Percentiles rank a stretch among this genome's conserved stretches.
These are phyloP conservation scores for Irineochytrium annulatum DNA, from an alignment of 192 early-diverging fungal genomes.

Conservation along the genomic window DNA sequence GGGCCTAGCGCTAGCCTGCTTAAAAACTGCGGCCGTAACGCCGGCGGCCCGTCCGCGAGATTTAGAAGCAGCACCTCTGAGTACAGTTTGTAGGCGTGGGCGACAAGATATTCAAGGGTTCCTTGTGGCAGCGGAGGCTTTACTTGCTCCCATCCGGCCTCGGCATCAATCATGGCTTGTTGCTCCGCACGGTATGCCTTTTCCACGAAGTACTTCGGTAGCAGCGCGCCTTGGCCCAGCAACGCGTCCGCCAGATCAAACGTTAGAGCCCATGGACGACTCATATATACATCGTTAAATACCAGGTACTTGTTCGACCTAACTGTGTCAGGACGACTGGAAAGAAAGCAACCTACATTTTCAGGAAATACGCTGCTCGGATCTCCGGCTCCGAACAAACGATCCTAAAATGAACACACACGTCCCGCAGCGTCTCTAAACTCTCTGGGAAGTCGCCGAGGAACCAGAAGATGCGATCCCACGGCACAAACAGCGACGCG, in stretches of 20 bases:
- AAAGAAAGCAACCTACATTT: slow-evolving; percentile 1
- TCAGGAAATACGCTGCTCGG: slow-evolving; percentile 8
- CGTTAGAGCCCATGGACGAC: slow-evolving; percentile 6
- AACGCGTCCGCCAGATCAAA: slow-evolving; percentile 6
- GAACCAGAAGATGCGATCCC: slow-evolving; percentile 4
- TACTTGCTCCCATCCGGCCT: neutral
- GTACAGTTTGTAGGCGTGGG: slow-evolving; percentile 20
- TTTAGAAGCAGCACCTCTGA: slow-evolving; percentile 5
- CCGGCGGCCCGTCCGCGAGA: neutral
- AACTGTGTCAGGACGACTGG: neutral
- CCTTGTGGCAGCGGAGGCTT: slow-evolving; percentile 4
- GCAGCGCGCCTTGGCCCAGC: neutral
- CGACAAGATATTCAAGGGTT: slow-evolving; percentile 17
- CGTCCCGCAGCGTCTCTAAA: slow-evolving; percentile 10
- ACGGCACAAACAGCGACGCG: too few species aligned
- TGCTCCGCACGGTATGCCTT: neutral
- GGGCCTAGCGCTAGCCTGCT: too few species aligned
- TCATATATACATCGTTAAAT: neutral
- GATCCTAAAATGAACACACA: neutral
- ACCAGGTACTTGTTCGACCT: slow-evolving; percentile 15
- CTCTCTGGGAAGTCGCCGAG: slow-evolving; percentile 4
- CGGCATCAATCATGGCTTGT: neutral
- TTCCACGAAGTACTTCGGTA: slow-evolving; percentile 19
- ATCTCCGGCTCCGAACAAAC: slow-evolving; percentile 5
- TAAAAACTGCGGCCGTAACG: neutral